A percentile compares a stretch with the other conserved stretches of the same genome.
Evolutionary conservation across 495 filamentous ascomycete species (phyloP).

Genomic region (Xylaria bambusicola): DNA sequence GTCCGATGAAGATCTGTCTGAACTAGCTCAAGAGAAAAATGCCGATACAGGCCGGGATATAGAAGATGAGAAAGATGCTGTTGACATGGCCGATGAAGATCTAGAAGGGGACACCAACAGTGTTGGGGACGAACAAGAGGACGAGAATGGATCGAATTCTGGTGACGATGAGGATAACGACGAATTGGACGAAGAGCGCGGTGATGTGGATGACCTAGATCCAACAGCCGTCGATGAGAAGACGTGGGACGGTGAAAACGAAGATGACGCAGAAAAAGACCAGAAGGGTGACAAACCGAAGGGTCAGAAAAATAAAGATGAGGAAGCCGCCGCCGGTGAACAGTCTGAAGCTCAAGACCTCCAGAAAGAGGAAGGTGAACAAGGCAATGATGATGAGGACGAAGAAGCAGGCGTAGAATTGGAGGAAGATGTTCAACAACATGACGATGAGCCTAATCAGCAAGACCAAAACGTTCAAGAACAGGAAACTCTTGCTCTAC

Average conservation of each 20-base stretch:
- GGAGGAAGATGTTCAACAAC: slow-evolving; percentile 70
- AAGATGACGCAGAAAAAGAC: slow-evolving; percentile 77
- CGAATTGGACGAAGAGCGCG: slow-evolving; percentile 83
- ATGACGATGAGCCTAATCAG: slow-evolving; percentile 63
- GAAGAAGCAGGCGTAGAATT: slow-evolving; percentile 63
- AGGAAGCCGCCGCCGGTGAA: slow-evolving; percentile 64
- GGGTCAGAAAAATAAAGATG: slow-evolving; percentile 63
- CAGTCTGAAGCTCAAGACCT: slow-evolving; percentile 61
- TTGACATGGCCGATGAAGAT: slow-evolving; percentile 92
- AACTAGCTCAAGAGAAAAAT: slow-evolving; percentile 80
- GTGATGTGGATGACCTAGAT: slow-evolving; percentile 86
- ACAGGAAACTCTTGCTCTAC: slow-evolving; percentile 57
- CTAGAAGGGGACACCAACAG: slow-evolving; percentile 79
- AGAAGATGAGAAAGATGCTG: slow-evolving; percentile 83
- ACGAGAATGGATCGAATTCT: slow-evolving; percentile 54
- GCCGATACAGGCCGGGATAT: slow-evolving; percentile 69
- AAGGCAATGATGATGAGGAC: slow-evolving; percentile 55
- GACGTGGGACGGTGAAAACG: slow-evolving; percentile 87
- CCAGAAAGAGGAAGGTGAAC: slow-evolving; percentile 49
- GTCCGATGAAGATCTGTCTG: slow-evolving; percentile 88
- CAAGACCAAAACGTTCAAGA: slow-evolving; percentile 68
- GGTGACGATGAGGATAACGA: slow-evolving; percentile 60
- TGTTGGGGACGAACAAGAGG: slow-evolving; percentile 52
- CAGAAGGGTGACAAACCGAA: slow-evolving; percentile 72
- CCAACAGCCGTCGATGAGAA: slow-evolving; percentile 92